phyloP scores from a whole-genome alignment of 805 yeast genomes.

The Candida maris region DNA sequence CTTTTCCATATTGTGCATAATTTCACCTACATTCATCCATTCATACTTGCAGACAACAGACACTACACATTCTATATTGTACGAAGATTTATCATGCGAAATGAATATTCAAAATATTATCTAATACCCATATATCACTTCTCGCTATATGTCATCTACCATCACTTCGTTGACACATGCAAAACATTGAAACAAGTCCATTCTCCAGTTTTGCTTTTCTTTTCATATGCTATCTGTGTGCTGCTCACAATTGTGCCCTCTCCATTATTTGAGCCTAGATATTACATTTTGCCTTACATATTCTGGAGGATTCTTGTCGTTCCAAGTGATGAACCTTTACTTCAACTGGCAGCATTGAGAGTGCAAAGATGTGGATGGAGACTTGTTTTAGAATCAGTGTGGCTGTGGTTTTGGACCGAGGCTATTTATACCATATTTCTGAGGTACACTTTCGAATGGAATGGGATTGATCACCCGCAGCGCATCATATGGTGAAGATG shows the following conservation, averaged over 20 bases:
- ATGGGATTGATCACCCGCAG: slow-evolving; percentile 55
- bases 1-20: slow-evolving; percentile 48
- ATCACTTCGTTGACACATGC: slow-evolving; percentile 14
- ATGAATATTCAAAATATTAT: slow-evolving; percentile 43
- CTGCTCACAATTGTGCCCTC: slow-evolving; percentile 73
- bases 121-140: slow-evolving; percentile 73
- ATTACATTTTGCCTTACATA: slow-evolving; percentile 77
- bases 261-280: slow-evolving; percentile 91
- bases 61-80: slow-evolving; percentile 89
- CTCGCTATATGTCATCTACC: slow-evolving; percentile 25
- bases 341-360: slow-evolving; percentile 13
- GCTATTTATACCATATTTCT: slow-evolving; percentile 55
- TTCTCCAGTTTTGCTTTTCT: slow-evolving; percentile 37
- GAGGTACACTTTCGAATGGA: slow-evolving; percentile 64
- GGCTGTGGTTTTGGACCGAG: slow-evolving; percentile 57
- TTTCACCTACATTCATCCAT: slow-evolving; percentile 82
- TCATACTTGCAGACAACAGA: slow-evolving; percentile 88
- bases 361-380: slow-evolving; percentile 29
- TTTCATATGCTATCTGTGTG: slow-evolving; percentile 51
- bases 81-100: slow-evolving; percentile 55
- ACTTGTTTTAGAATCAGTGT: slow-evolving; percentile 51
- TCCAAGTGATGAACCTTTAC: slow-evolving; percentile 35
- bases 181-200: slow-evolving; percentile 11
- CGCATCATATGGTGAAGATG: slow-evolving; percentile 79
- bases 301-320: slow-evolving; percentile 63